These are phyloP conservation scores for Phaeotremella fagi DNA, from an alignment of 768 basidiomycete genomes.

Conservation along the genomic window DNA sequence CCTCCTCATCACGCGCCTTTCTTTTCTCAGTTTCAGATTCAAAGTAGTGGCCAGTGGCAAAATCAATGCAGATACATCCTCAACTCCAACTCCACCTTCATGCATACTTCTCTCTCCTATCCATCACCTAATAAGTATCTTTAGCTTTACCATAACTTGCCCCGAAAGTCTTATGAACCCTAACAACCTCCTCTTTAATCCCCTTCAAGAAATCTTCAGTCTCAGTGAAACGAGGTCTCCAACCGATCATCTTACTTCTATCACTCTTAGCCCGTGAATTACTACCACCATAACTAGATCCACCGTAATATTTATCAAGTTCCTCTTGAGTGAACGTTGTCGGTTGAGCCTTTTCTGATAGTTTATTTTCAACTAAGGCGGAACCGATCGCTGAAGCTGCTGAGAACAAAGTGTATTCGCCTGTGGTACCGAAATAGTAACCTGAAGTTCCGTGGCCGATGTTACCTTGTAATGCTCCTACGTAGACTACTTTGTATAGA, in stretches of 20 bases:
- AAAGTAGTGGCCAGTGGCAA: no score
- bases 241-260: conserved; percentile 42
- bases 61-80: no score
- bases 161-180: conserved; percentile 26
- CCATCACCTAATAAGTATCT: no score
- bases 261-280: conserved; percentile 39
- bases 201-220: conserved; percentile 19
- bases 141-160: background rate
- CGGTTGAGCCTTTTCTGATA: conserved; percentile 22
- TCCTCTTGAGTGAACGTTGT: conserved; percentile 39
- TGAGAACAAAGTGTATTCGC: conserved; percentile 39
- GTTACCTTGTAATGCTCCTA: conserved; percentile 20
- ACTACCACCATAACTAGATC: conserved; percentile 26
- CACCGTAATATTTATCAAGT: conserved; percentile 43
- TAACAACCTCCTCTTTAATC: conserved; percentile 20
- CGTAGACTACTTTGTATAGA: conserved; percentile 39
- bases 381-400: conserved; percentile 36
- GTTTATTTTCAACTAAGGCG: conserved; percentile 27
- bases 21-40: no score
- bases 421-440: conserved; percentile 43
- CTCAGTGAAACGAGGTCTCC: conserved; percentile 39
- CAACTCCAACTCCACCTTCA: no score
- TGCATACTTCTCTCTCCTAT: no score
- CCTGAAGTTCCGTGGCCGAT: conserved; percentile 45
- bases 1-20: no score